Evolutionary conservation across 148 eudicot genomes (phyloP).

Genomic region (Talinum fruticosum): DNA sequence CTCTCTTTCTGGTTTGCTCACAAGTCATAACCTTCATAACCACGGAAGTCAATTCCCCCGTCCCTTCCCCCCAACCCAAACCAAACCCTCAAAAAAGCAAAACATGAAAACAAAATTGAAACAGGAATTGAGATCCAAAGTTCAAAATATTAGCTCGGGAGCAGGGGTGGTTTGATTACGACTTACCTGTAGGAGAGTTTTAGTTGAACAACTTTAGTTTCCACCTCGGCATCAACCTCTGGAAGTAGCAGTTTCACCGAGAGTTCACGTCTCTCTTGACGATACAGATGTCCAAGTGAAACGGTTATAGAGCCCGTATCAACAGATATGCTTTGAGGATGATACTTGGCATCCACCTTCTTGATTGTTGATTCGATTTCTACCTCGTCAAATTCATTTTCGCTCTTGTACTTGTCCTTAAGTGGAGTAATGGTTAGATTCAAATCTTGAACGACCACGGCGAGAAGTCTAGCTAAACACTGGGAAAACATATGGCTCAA

Average conservation of each 20-base stretch:
- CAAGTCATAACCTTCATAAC: too few relatives aligned
- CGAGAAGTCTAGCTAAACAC: neutral
- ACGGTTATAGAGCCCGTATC: neutral
- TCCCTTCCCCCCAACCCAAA: too few relatives aligned
- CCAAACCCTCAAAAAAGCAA: too few relatives aligned
- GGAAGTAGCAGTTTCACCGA: neutral
- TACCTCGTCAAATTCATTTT: too few relatives aligned
- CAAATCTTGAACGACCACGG: neutral
- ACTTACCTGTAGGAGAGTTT: neutral
- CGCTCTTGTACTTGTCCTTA: too few relatives aligned
- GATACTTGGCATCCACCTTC: neutral
- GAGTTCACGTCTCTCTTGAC: neutral
- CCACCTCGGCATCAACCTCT: neutral
- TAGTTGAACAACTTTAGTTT: neutral
- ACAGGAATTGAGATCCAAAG: too few relatives aligned
- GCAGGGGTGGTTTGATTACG: too few relatives aligned
- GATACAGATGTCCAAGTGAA: neutral
- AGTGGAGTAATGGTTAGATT: neutral
- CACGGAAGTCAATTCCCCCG: too few relatives aligned
- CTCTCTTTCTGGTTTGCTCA: too few relatives aligned
- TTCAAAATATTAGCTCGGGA: too few relatives aligned
- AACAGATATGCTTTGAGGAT: too few relatives aligned
- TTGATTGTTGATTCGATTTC: neutral
- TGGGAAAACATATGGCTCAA: neutral
- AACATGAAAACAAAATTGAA: too few relatives aligned